phyloP scores from a whole-genome alignment of 176 grass and related monocot species.

The Pontederia crassipes region DNA sequence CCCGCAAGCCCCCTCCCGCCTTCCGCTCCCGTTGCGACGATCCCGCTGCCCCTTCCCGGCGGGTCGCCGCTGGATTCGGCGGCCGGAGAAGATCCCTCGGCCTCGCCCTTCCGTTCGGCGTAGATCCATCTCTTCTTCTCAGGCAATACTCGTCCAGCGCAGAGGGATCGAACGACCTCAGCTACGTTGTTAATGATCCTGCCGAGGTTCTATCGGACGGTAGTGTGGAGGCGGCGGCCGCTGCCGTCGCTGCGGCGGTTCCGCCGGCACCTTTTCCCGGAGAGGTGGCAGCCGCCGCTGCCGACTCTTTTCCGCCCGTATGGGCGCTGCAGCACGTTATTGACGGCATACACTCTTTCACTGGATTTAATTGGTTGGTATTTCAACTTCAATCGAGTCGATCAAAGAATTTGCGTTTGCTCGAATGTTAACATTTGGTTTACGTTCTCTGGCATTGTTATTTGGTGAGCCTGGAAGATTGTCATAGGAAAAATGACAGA shows the following conservation, averaged over 20 bases:
- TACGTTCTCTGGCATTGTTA: too few species aligned
- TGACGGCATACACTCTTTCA: constrained; percentile 59
- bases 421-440: too few species aligned
- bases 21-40: neutral
- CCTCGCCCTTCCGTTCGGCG: constrained; percentile 10
- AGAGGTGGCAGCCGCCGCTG: constrained; percentile 82
- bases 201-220: constrained; percentile 23
- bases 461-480: too few species aligned
- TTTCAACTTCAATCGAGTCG: neutral
- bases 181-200: constrained; percentile 11
- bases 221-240: constrained; percentile 30
- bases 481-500: too few species aligned
- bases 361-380: constrained; percentile 73
- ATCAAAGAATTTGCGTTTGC: neutral
- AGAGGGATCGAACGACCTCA: constrained; percentile 17
- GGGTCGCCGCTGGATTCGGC: neutral
- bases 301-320: constrained; percentile 53
- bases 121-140: constrained; percentile 12
- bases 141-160: constrained; percentile 5
- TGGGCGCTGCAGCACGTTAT: constrained; percentile 84
- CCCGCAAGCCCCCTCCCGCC: neutral
- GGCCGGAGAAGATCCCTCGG: constrained; percentile 2
- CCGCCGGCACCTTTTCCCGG: constrained; percentile 67
- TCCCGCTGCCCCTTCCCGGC: neutral
- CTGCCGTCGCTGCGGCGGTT: constrained; percentile 19